These are phyloP conservation scores for Microstroma glucosiphilum DNA, from an alignment of 1,284 basidiomycete species.

Conservation along the genomic window DNA sequence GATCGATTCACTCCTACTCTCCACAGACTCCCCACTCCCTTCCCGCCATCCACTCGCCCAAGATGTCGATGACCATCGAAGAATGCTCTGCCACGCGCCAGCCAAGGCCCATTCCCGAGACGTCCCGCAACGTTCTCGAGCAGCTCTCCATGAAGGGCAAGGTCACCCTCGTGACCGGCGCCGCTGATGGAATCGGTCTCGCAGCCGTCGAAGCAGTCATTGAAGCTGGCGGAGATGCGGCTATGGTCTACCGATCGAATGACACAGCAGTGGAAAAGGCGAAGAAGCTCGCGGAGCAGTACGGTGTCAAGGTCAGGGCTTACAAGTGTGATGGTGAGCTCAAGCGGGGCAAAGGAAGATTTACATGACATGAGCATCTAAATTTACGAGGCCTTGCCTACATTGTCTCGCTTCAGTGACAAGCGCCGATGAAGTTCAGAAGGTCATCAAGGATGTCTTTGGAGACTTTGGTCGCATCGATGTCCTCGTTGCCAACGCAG, in stretches of 20 bases:
- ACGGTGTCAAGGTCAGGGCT: slow-evolving; percentile 35
- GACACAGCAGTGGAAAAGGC: slow-evolving; percentile 33
- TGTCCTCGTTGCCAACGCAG: slow-evolving; percentile 35
- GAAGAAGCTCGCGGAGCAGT: slow-evolving; percentile 34
- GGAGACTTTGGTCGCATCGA: slow-evolving; percentile 37
- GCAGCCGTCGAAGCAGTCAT: slow-evolving; percentile 46
- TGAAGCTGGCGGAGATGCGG: slow-evolving; percentile 47
- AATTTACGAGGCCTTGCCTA: slow-evolving; percentile 18
- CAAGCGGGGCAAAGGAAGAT: slow-evolving; percentile 6
- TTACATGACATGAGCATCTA: not conserved
- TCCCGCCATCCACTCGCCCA: slow-evolving; percentile 3
- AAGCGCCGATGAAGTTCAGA: slow-evolving; percentile 17
- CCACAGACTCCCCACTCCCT: too few relatives aligned
- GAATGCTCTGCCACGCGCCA: slow-evolving; percentile 23
- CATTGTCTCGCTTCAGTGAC: too few relatives aligned
- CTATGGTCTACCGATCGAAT: slow-evolving; percentile 45
- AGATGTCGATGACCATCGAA: slow-evolving; percentile 36
- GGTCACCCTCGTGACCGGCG: slow-evolving; percentile 44
- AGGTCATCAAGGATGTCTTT: slow-evolving; percentile 23
- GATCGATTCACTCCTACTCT: too few relatives aligned
- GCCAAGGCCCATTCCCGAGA: slow-evolving; percentile 24
- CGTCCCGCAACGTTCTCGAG: slow-evolving; percentile 28
- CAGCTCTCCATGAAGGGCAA: slow-evolving; percentile 46
- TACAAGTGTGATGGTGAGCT: slow-evolving; percentile 27
- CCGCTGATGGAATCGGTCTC: slow-evolving; percentile 46